A percentile compares a stretch with the other conserved stretches of the same genome.
Conservation (phyloP, 305 asterid species). For the Fraxinus platypoda region DNA sequence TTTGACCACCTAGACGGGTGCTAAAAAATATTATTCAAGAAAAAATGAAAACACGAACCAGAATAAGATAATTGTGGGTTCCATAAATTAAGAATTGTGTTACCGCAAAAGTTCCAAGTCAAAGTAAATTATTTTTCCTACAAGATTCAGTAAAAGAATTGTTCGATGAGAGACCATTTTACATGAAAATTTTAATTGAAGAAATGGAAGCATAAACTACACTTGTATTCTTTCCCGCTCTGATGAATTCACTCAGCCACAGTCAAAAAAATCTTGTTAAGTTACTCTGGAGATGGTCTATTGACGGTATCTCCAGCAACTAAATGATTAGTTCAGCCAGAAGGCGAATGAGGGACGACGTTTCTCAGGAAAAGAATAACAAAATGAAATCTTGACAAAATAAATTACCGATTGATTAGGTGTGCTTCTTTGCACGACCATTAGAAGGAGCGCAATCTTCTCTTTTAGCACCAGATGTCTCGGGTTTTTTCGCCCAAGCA, state of each 20-base stretch:
- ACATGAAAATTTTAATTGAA: not conserved
- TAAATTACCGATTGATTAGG: slow-evolving; percentile 20
- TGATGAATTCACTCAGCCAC: not conserved
- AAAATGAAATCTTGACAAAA: slow-evolving; percentile 3
- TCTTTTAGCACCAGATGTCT: slow-evolving; percentile 51
- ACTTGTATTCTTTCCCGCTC: slow-evolving; percentile 15
- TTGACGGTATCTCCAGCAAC: slow-evolving; percentile 8
- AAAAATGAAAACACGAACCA: not conserved
- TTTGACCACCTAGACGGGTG: too few species aligned
- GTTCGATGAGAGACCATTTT: not conserved
- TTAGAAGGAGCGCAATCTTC: slow-evolving; percentile 35
- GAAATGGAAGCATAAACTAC: slow-evolving; percentile 1
- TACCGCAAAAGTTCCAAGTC: not conserved
- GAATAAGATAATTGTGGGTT: not conserved
- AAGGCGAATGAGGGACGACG: slow-evolving; percentile 1
- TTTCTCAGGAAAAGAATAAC: slow-evolving; percentile 23
- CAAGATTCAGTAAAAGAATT: not conserved
- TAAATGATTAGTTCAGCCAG: slow-evolving; percentile 2
- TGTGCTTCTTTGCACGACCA: slow-evolving; percentile 45
- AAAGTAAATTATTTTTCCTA: not conserved
- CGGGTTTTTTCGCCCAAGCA: slow-evolving; percentile 86
- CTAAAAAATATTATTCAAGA: too few species aligned
- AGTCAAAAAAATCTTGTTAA: slow-evolving; percentile 8
- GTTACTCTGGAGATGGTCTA: slow-evolving; percentile 6
- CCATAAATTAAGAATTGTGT: not conserved